Evolutionary conservation across 768 basidiomycete genomes (phyloP).

Genomic region (Boletus pseudo-olivaceus): DNA sequence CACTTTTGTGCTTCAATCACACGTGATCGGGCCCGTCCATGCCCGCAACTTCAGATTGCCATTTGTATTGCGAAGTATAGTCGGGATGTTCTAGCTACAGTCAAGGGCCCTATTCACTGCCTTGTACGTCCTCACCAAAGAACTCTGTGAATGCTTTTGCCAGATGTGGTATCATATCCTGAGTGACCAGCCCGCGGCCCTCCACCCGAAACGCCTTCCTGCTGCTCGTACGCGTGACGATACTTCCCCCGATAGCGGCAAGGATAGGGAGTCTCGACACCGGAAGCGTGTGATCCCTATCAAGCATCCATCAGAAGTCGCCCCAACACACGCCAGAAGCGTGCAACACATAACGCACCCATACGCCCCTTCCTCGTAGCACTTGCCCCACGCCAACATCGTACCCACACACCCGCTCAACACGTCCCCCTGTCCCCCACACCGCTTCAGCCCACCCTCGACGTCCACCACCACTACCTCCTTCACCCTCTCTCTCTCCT

Average conservation of each 20-base stretch:
- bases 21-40: slow-evolving; percentile 22
- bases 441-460: slow-evolving; percentile 83
- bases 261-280: slow-evolving; percentile 73
- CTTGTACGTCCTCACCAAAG: slow-evolving; percentile 50
- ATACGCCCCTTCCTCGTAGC: slow-evolving; percentile 82
- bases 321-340: background rate
- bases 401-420: slow-evolving; percentile 85
- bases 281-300: slow-evolving; percentile 52
- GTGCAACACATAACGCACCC: slow-evolving; percentile 44
- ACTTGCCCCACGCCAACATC: slow-evolving; percentile 92
- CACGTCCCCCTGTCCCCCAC: slow-evolving; percentile 96
- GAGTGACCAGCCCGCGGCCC: slow-evolving; percentile 78
- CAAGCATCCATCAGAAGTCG: slow-evolving; percentile 2
- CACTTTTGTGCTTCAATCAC: slow-evolving; percentile 15
- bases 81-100: slow-evolving; percentile 24
- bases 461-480: slow-evolving; percentile 65
- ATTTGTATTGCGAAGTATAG: background rate
- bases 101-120: slow-evolving; percentile 25
- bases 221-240: slow-evolving; percentile 85
- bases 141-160: slow-evolving; percentile 69
- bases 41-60: background rate
- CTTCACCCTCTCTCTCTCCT: slow-evolving; percentile 48
- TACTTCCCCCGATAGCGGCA: slow-evolving; percentile 81
- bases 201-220: slow-evolving; percentile 69
- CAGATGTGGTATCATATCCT: slow-evolving; percentile 68